These are phyloP conservation scores for Annulohypoxylon stygium DNA, from an alignment of 495 filamentous ascomycete species.

Conservation along the genomic window DNA sequence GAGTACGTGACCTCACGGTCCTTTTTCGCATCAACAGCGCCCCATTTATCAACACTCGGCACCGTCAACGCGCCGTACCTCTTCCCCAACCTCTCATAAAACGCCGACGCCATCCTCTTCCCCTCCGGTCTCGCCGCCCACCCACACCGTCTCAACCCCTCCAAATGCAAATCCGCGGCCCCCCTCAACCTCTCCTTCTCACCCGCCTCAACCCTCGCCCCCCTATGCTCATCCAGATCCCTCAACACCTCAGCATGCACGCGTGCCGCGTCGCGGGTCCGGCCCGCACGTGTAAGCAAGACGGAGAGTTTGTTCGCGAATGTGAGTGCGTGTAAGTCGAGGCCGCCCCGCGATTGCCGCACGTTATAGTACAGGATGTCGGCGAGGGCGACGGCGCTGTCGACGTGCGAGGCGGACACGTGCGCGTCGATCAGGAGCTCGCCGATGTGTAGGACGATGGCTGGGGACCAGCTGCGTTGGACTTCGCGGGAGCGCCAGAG, in stretches of 20 bases:
- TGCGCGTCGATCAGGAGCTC: constrained; percentile 70
- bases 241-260: constrained; percentile 69
- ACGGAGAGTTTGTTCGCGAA: constrained; percentile 69
- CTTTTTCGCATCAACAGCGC: constrained; percentile 25
- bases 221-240: constrained; percentile 47
- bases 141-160: constrained; percentile 33
- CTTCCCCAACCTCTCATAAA: constrained; percentile 7
- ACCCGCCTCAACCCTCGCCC: not conserved
- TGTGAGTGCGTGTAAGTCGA: constrained; percentile 66
- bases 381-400: constrained; percentile 66
- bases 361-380: constrained; percentile 75
- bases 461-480: constrained; percentile 68
- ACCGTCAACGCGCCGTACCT: constrained; percentile 29
- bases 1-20: constrained; percentile 37
- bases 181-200: constrained; percentile 30
- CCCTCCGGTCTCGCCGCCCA: constrained; percentile 24
- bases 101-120: not conserved
- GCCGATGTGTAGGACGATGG: constrained; percentile 68
- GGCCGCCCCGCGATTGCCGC: constrained; percentile 67
- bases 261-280: constrained; percentile 64
- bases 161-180: constrained; percentile 29
- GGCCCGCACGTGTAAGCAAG: constrained; percentile 64
- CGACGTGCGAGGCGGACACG: constrained; percentile 59
- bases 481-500: constrained; percentile 73
- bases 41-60: constrained; percentile 27